These are phyloP conservation scores for Ophiostoma angusticollis DNA, from an alignment of 2,329 filamentous ascomycete genomes.

Conservation along the genomic window DNA sequence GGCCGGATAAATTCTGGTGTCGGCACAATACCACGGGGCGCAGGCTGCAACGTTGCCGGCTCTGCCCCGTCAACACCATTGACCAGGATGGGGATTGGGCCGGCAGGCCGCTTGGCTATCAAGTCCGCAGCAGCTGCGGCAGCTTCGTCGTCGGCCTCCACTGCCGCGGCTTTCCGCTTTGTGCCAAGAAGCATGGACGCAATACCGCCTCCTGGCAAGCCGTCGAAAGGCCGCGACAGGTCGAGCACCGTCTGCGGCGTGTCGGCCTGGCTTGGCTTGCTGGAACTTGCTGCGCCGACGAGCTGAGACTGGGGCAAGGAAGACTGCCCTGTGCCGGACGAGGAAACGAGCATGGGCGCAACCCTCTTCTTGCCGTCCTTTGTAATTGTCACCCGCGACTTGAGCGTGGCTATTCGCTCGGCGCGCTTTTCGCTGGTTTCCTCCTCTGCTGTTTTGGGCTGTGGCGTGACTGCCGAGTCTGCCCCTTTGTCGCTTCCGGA, in stretches of 20 bases:
- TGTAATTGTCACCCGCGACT: constrained; percentile 84
- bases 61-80: constrained; percentile 70
- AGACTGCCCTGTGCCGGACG: constrained; percentile 73
- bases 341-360: constrained; percentile 79
- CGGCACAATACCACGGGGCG: constrained; percentile 46
- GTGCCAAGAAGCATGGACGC: constrained; percentile 80
- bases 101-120: constrained; percentile 30
- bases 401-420: constrained; percentile 49
- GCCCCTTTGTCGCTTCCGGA: background rate
- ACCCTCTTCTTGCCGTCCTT: constrained; percentile 97
- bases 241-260: constrained; percentile 74
- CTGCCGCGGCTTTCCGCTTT: constrained; percentile 66
- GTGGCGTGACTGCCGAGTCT: background rate
- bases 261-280: constrained; percentile 51
- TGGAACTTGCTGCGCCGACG: constrained; percentile 55
- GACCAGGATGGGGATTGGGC: constrained; percentile 47
- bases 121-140: constrained; percentile 28
- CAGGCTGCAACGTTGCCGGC: constrained; percentile 52
- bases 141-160: constrained; percentile 67
- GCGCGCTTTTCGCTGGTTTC: constrained; percentile 41
- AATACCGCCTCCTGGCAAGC: constrained; percentile 79
- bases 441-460: constrained; percentile 20
- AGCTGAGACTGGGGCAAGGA: constrained; percentile 82
- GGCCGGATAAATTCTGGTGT: constrained; percentile 80
- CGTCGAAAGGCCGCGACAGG: constrained; percentile 86